Evolutionary conservation across 768 basidiomycete species (phyloP), one percentile per base, ranked within the genome.

Genomic region (Termitomyces bulborhizus): DNA sequence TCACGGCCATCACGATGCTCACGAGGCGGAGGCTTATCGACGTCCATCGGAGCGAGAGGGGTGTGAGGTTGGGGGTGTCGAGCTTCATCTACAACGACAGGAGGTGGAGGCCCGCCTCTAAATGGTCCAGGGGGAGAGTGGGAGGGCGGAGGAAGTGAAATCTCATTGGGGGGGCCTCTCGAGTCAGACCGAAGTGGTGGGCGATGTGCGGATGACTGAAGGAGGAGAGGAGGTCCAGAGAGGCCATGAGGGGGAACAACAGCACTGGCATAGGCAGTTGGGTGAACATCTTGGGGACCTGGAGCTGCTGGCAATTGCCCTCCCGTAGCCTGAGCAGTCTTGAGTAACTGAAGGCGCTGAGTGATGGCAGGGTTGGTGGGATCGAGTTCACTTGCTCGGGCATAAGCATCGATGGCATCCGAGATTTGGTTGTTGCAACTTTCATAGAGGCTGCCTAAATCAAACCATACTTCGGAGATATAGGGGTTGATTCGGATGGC

Each of bases 401-500:
- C 91, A 65, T 99, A 99, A 1, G 97, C 97, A 62, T 99, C 96
- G 66, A 98, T 98, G 31, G 97, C 97, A 68, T 99, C 97, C 37
- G 89, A 89, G 66, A 98, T 93, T 71, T 99, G 97, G 66, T 98
- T 98, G 74, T 98, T 98, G 78, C 96, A 99, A 61, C 88, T 90
- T 72, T 99, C 97, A 68, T 99, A 99, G 0, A 99, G 78, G 59
- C 87, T 90, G 41, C 97, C 97, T 39, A 99, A 84, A 73, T 98
- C 95, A 69, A 96, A 98, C 93, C 93, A 95, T 6, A 95, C 92
- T 66, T 86, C 97, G 37, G 79, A 80, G 64, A 99, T 98, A 76
- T 96, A 98, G 0, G 97, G 97, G 68, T 98, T 98, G 73, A 99
- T 95, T 59, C 96, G 88, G 64, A 99, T 98, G 11, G 97, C 97